phyloP scores from a whole-genome alignment of 1,139 yeast genomes.

The Zygoascus meyerae region DNA sequence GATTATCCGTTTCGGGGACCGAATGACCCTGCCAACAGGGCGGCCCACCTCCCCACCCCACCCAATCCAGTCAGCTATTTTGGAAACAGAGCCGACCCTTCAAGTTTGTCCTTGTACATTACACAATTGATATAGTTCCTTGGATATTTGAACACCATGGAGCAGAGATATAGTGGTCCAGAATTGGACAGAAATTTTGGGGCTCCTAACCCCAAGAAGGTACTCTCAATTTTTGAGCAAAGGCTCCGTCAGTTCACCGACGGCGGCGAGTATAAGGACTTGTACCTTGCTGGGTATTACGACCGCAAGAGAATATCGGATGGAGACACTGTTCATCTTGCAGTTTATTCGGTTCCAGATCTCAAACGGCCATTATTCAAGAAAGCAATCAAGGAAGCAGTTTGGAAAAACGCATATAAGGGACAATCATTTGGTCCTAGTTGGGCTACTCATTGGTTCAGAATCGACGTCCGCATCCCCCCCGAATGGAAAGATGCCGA shows the following conservation, averaged over 20 bases:
- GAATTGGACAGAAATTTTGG: constrained; percentile 42
- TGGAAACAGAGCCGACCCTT: too few species aligned
- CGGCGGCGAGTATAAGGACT: constrained; percentile 64
- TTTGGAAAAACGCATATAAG: constrained; percentile 55
- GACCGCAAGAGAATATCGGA: constrained; percentile 48
- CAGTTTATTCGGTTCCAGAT: constrained; percentile 63
- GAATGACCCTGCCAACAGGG: too few species aligned
- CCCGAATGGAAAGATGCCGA: constrained; percentile 37
- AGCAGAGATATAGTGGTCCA: neutral
- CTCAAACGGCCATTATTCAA: constrained; percentile 68
- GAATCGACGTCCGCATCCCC: constrained; percentile 59
- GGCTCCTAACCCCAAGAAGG: constrained; percentile 78
- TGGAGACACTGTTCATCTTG: constrained; percentile 42
- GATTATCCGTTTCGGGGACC: too few species aligned
- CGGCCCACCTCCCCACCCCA: too few species aligned
- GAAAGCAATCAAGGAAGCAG: constrained; percentile 52
- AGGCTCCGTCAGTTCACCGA: constrained; percentile 73
- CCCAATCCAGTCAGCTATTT: too few species aligned
- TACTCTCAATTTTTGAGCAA: constrained; percentile 69
- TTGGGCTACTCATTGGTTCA: constrained; percentile 96
- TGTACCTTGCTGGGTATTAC: constrained; percentile 80
- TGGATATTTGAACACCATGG: neutral
- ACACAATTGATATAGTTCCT: too few species aligned
- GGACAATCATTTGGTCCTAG: constrained; percentile 90
- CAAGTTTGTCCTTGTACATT: too few species aligned